phyloP scores from a whole-genome alignment of 2,329 filamentous ascomycete genomes.

The Fusarium brachygibbosum region DNA sequence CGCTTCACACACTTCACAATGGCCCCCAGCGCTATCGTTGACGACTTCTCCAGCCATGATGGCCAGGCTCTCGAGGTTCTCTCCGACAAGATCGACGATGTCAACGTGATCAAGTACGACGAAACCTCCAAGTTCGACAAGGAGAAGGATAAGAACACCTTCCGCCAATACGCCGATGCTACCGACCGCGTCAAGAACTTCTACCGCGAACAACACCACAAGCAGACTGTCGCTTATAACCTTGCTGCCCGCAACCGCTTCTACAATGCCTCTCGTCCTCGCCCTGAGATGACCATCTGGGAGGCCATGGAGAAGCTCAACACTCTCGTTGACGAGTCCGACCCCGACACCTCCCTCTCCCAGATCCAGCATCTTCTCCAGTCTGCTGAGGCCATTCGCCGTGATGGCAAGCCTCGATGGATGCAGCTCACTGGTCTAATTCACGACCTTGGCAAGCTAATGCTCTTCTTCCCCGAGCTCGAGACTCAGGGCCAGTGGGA shows the following conservation, averaged over 20 bases:
- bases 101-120: constrained; percentile 67
- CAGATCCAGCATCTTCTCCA: constrained; percentile 94
- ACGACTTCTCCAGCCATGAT: constrained; percentile 44
- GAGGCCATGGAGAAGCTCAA: constrained; percentile 93
- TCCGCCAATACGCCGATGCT: constrained; percentile 86
- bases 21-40: constrained; percentile 46
- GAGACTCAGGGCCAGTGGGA: constrained; percentile 89
- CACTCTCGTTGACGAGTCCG: constrained; percentile 89
- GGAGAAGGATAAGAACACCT: constrained; percentile 82
- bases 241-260: constrained; percentile 76
- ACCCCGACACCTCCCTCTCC: constrained; percentile 87
- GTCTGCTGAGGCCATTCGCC: constrained; percentile 88
- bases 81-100: constrained; percentile 64
- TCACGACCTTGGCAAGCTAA: constrained; percentile 84
- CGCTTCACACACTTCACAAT: constrained; percentile 40
- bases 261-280: constrained; percentile 69
- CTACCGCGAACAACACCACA: constrained; percentile 79
- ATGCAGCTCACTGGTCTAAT: constrained; percentile 84
- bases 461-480: constrained; percentile 78
- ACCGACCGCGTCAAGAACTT: constrained; percentile 89
- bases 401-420: constrained; percentile 85
- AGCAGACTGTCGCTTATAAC: constrained; percentile 87
- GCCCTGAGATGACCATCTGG: constrained; percentile 86
- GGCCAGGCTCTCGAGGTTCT: constrained; percentile 60
- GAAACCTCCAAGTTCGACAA: constrained; percentile 75